These are phyloP conservation scores for Cairneyella variabilis DNA, from an alignment of 495 filamentous ascomycete species.

Conservation along the genomic window DNA sequence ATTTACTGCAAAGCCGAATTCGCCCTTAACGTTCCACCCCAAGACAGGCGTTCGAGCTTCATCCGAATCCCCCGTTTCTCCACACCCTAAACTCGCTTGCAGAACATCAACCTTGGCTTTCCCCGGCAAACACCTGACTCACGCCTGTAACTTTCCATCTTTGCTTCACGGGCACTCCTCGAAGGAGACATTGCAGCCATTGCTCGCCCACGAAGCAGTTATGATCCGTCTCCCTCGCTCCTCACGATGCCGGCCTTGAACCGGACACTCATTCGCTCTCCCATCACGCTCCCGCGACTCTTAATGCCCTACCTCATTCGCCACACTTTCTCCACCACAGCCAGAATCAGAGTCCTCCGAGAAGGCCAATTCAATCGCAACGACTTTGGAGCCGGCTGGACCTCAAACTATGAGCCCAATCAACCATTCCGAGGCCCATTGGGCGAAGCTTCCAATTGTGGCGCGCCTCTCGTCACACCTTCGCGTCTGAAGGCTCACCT, in stretches of 20 bases:
- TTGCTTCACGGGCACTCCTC: neutral
- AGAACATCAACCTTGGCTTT: neutral
- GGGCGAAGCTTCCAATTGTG: constrained; percentile 53
- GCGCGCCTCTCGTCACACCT: constrained; percentile 74
- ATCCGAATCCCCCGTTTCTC: too few species aligned
- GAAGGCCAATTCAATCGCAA: constrained; percentile 61
- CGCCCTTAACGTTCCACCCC: too few species aligned
- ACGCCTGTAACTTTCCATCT: neutral
- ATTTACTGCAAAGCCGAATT: too few species aligned
- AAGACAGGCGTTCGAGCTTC: too few species aligned
- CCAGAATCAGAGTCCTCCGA: constrained; percentile 34
- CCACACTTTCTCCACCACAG: constrained; percentile 12
- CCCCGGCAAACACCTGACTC: neutral
- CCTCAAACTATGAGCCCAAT: constrained; percentile 68
- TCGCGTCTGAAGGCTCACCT: constrained; percentile 82
- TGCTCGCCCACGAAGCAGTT: constrained; percentile 13
- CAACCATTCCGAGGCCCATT: constrained; percentile 55
- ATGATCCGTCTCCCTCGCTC: constrained; percentile 10
- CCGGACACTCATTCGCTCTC: constrained; percentile 16
- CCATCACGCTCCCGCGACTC: neutral
- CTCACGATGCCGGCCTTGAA: constrained; percentile 21
- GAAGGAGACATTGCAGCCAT: neutral
- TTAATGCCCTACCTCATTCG: neutral
- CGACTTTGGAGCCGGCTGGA: constrained; percentile 51
- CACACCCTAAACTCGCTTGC: neutral